These are phyloP conservation scores for Moniliella sp. DNA, from an alignment of 1,284 basidiomycete genomes.

Conservation along the genomic window DNA sequence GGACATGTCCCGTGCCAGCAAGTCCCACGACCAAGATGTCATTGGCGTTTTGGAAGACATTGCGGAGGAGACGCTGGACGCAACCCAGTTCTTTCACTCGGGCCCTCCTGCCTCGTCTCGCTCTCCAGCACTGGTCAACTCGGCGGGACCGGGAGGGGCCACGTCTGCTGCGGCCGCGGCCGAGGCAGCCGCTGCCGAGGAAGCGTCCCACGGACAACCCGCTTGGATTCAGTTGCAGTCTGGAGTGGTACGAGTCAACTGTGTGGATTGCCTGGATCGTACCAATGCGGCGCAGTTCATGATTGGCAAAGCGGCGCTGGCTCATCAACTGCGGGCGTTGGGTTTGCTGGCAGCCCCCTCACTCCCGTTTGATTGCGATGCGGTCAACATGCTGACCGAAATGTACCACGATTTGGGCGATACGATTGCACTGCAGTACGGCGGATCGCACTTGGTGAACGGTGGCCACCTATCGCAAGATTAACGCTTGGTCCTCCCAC, in stretches of 20 bases:
- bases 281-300: conserved; percentile 97
- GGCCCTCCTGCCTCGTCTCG: conserved; percentile 26
- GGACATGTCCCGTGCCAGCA: conserved; percentile 49
- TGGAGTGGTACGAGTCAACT: conserved; percentile 44
- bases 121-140: too few relatives aligned
- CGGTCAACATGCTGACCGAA: conserved; percentile 86
- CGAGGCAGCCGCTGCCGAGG: not conserved
- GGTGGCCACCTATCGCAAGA: conserved; percentile 82
- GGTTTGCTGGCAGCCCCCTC: conserved; percentile 52
- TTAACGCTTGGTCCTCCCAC: conserved; percentile 86
- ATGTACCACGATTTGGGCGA: conserved; percentile 58
- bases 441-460: conserved; percentile 78
- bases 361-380: conserved; percentile 77
- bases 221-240: conserved; percentile 75
- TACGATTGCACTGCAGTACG: conserved; percentile 86
- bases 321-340: conserved; percentile 82
- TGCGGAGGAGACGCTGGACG: conserved; percentile 74
- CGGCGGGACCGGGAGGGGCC: too few relatives aligned
- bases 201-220: too few relatives aligned
- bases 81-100: conserved; percentile 76
- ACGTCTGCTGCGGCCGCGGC: not conserved
- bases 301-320: conserved; percentile 80
- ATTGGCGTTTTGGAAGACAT: conserved; percentile 86
- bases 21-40: conserved; percentile 76
- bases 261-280: conserved; percentile 71